phyloP scores from a whole-genome alignment of 2,329 filamentous ascomycete genomes.

The Corniculantispora saksenae region DNA sequence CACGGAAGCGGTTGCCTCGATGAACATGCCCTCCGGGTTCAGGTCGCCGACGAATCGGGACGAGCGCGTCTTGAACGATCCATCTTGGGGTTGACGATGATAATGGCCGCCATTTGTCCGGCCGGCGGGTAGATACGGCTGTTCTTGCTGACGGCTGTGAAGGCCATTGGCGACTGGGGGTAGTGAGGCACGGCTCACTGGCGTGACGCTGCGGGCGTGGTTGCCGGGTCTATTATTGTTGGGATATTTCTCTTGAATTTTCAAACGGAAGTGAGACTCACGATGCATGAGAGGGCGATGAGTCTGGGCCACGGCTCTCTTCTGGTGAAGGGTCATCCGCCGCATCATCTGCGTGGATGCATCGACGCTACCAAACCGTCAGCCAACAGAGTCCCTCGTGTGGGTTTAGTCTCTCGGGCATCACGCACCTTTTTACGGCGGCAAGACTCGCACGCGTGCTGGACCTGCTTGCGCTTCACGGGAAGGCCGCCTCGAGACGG shows the following conservation, averaged over 20 bases:
- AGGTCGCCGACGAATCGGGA: conserved; percentile 59
- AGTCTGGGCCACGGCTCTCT: conserved; percentile 29
- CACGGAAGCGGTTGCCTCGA: conserved; percentile 50
- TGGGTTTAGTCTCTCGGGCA: not conserved
- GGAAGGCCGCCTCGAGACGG: conserved; percentile 50
- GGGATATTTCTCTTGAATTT: not conserved
- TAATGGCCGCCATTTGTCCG: conserved; percentile 13
- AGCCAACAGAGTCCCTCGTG: not conserved
- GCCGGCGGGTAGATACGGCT: not conserved
- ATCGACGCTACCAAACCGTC: conserved; percentile 40
- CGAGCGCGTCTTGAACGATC: conserved; percentile 29
- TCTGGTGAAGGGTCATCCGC: conserved; percentile 31
- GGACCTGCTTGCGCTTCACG: conserved; percentile 60
- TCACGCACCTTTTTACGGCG: conserved; percentile 54
- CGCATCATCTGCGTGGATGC: conserved; percentile 42
- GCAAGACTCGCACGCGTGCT: conserved; percentile 57
- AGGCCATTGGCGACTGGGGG: not conserved
- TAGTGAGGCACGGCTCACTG: conserved; percentile 7
- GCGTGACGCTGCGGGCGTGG: conserved; percentile 12
- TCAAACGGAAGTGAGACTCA: conserved; percentile 22
- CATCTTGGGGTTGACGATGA: conserved; percentile 20
- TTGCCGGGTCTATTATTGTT: conserved; percentile 2
- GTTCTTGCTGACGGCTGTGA: conserved; percentile 5
- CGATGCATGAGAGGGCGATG: conserved; percentile 33
- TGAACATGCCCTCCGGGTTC: conserved; percentile 61